Base-by-base conservation (phyloP, 129 eudicot genomes). In the Cynara cardunculus region DNA sequence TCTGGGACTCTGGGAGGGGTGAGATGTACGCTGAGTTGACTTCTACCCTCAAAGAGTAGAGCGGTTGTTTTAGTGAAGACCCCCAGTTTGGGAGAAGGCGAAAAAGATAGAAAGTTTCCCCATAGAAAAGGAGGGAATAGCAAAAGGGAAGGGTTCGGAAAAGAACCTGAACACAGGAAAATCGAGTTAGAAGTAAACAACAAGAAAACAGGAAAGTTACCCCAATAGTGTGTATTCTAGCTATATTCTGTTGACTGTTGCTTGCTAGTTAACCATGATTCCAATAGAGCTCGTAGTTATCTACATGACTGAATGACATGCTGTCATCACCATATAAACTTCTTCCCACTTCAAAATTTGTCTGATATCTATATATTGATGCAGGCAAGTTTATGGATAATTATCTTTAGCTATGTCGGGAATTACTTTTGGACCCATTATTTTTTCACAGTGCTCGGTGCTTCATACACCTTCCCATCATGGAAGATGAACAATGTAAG, bases 361-460 rank as follows among this genome's bases (percentile, higher is more conserved):
- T 34, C 67, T 16, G 11, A 62, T 44, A 77, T 9, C 30, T 14
- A 12, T 71, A 35, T 78, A 9, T 61, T 83, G 72, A 76, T 79
- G 81, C 93, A 94, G 99, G 97, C 99, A 77, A 92, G 88, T 89
- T 78, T 94, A 75, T 94, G 97, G 97, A 92, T 90, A 83, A 66
- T 84, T 22, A 85, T 94, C 41, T 94, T 94, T 80, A 89, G 96
- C 80, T 94, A 92, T 71, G 99, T 94, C 69, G 99, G 97, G 5
- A 94, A 92, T 85, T 92, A 94, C 88, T 92, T 94, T 87, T 94
- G 99, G 97, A 94, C 99, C 49, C 99, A 94, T 84, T 94, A 94
- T 80, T 94, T 94, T 75, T 94, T 94, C 93, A 94, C 90, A 44
- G 97, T 94, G 14, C 86, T 94, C 67, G 98, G 98, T 31, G 98